Evolutionary conservation across 768 basidiomycete species (phyloP), one percentile per base, ranked within the genome.

Genomic region (Leccinum arenicola): DNA sequence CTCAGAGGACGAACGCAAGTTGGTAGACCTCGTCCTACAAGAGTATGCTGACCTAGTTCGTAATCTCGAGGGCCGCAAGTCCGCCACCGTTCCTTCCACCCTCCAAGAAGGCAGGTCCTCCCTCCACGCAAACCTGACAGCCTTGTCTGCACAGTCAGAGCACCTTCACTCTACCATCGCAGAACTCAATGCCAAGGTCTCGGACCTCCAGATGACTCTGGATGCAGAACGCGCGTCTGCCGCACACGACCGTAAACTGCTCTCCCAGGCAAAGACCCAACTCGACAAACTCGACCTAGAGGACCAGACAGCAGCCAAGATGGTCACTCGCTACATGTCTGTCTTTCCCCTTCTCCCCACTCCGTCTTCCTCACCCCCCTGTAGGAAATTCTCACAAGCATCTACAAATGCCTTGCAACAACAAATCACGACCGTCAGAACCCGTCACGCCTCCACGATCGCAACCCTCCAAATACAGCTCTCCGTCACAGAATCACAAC

Each of bases 271-370:
- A 4, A 77, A 77, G 47, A 73, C 77, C 1, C 83, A 85, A 61
- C 74, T 89, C 15, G 81, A 88, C 54, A 78, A 75, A 64, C 75
- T 83, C 50, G 74, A 77, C 62, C 69, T 84, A 17, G 88, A 92
- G 52, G 89, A 93, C 57, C 81, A 77, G n/a, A 82, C 87, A 0
- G 91, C 91, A 3, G 86, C 87, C 12, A 89, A 86, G 66, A 89
- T 93, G 83, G 91, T 94, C 29, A 84, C 89, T 27, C 83, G 89
- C 38, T 93, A 93, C 70, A 93, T 93, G 91, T 91, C 64, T 56
- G 85, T 76, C 7, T n/a, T 40, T 15, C 15, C 10, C 17, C 4
- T 45, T 5, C 29, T 17, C 10, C 0, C 25, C 57, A 0, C 52
- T 19, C 7, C 33, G 4, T 55, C n/a, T 62, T n/a, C 52, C 48